A percentile compares a stretch with the other conserved stretches of the same genome.
Conservation (phyloP, 2,329 filamentous ascomycete species). For the Nakataea oryzae region DNA sequence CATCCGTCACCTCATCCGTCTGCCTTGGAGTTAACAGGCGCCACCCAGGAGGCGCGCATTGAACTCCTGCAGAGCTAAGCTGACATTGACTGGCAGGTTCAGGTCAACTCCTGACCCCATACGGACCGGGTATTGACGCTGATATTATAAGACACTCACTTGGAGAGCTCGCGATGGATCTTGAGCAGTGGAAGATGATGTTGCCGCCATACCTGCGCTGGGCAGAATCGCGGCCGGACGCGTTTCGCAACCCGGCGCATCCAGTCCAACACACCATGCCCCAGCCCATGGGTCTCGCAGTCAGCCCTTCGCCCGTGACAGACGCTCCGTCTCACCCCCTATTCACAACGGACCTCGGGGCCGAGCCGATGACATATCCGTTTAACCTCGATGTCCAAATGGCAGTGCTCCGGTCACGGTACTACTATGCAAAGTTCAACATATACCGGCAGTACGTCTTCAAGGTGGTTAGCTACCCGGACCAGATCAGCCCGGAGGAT, state of each 20-base stretch:
- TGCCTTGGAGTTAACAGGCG: too few species aligned
- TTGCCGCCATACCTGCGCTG: constrained; percentile 45
- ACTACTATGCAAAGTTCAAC: constrained; percentile 48
- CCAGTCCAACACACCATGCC: neutral
- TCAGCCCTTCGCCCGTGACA: neutral
- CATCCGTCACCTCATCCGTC: too few species aligned
- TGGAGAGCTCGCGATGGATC: constrained; percentile 39
- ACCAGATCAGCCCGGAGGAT: constrained; percentile 42
- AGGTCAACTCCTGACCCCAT: neutral
- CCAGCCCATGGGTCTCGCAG: neutral
- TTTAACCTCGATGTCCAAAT: constrained; percentile 46
- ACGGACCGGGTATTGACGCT: neutral
- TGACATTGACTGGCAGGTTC: neutral
- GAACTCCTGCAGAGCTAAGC: neutral
- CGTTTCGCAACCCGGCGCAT: constrained; percentile 21
- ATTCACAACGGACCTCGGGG: constrained; percentile 35
- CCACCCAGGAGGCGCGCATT: too few species aligned
- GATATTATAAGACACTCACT: constrained; percentile 24
- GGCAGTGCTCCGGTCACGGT: constrained; percentile 45
- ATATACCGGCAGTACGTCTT: constrained; percentile 48
- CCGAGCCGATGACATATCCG: constrained; percentile 31
- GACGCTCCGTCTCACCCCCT: constrained; percentile 19
- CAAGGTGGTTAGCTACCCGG: constrained; percentile 47
- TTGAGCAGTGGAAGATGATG: constrained; percentile 47
- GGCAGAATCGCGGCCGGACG: constrained; percentile 39